Percentiles rank a stretch among this genome's conserved stretches.
phyloP scores from a whole-genome alignment of 768 basidiomycete genomes.

The Phaeotremella skinneri region DNA sequence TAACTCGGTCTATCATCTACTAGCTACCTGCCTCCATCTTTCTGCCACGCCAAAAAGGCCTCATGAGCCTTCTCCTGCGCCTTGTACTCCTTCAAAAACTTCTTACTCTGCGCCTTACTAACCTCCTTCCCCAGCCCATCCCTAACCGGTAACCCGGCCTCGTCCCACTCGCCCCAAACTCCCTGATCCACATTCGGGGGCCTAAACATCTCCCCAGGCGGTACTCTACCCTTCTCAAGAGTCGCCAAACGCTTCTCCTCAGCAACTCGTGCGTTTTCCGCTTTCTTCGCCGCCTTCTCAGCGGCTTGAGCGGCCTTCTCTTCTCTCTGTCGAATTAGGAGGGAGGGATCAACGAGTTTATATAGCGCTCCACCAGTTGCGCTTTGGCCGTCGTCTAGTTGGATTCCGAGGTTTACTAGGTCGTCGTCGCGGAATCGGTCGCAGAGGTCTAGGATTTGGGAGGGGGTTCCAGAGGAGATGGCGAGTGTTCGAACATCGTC shows the following conservation, averaged over 20 bases:
- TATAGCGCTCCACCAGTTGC: slow-evolving; percentile 91
- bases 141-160: slow-evolving; percentile 76
- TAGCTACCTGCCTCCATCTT: slow-evolving; percentile 20
- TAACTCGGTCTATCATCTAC: slow-evolving; percentile 2
- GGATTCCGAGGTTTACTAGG: slow-evolving; percentile 88
- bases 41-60: slow-evolving; percentile 58
- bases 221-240: slow-evolving; percentile 76
- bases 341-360: slow-evolving; percentile 79
- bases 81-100: slow-evolving; percentile 68
- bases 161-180: slow-evolving; percentile 79
- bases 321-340: slow-evolving; percentile 78
- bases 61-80: slow-evolving; percentile 75
- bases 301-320: slow-evolving; percentile 75
- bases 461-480: slow-evolving; percentile 55
- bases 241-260: slow-evolving; percentile 58
- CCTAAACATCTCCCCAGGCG: slow-evolving; percentile 77
- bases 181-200: slow-evolving; percentile 73
- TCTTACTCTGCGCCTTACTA: slow-evolving; percentile 77
- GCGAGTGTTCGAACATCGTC: slow-evolving; percentile 82
- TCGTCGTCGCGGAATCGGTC: slow-evolving; percentile 88
- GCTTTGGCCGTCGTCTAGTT: slow-evolving; percentile 96
- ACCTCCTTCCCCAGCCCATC: slow-evolving; percentile 80
- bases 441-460: slow-evolving; percentile 79
- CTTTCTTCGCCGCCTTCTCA: slow-evolving; percentile 77
- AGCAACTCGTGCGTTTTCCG: slow-evolving; percentile 60